Conservation (phyloP, 352 stramenopile genomes). For the Pythium volutum region DNA sequence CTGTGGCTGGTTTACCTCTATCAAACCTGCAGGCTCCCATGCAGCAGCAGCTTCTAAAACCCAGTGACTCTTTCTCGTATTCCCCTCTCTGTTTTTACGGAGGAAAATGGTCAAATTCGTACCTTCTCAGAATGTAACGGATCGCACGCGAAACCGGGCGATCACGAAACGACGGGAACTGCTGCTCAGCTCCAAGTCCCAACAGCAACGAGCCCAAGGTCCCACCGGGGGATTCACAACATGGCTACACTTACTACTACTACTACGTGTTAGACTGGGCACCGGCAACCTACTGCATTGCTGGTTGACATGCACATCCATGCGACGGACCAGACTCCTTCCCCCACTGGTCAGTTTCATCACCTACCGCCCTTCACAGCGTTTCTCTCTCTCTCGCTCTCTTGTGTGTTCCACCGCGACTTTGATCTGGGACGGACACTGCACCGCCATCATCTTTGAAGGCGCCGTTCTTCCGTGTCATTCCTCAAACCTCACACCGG, state of each 20-base stretch:
- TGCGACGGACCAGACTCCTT: constrained; percentile 17
- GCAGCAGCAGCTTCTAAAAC: too few species aligned
- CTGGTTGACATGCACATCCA: constrained; percentile 10
- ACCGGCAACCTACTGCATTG: constrained; percentile 5
- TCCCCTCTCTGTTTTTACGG: too few species aligned
- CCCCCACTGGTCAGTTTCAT: constrained; percentile 17
- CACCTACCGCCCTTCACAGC: too few species aligned
- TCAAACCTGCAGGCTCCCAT: too few species aligned
- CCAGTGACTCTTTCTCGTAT: too few species aligned
- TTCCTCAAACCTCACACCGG: constrained; percentile 12
- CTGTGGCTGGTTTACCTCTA: too few species aligned
- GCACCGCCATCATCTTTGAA: too few species aligned
- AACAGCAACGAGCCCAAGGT: neutral
- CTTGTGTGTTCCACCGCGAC: too few species aligned
- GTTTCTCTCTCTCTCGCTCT: neutral
- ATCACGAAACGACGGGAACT: too few species aligned
- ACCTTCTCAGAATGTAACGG: constrained; percentile 6
- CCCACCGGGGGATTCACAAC: neutral
- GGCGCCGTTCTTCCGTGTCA: constrained; percentile 4
- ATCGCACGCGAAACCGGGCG: neutral
- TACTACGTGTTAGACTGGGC: neutral
- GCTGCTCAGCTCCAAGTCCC: too few species aligned
- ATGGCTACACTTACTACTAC: too few species aligned
- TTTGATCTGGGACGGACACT: too few species aligned
- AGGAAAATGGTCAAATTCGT: neutral